A percentile compares a stretch with the other conserved stretches of the same genome.
phyloP scores from a whole-genome alignment of 306 rosid species.

The Vicia villosa region DNA sequence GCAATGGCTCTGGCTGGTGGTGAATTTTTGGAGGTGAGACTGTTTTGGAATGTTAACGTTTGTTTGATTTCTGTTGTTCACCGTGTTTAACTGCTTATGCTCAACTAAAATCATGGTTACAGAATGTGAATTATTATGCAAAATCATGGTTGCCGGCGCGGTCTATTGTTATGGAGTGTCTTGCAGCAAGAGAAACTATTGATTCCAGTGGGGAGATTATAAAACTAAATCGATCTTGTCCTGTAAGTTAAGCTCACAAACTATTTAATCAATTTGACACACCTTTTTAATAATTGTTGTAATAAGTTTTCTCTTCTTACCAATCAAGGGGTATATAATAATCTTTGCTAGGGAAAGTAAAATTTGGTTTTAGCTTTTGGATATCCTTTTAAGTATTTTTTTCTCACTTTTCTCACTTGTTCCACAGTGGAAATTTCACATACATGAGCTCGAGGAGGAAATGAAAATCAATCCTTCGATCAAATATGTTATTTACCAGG shows the following conservation, averaged over 20 bases:
- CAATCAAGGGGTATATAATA: neutral
- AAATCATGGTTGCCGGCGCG: slow-evolving; percentile 63
- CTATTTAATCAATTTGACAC: neutral
- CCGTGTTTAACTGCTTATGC: neutral
- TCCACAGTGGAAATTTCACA: slow-evolving; percentile 62
- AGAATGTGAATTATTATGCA: slow-evolving; percentile 51
- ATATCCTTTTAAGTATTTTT: slow-evolving; percentile 1
- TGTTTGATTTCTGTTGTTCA: neutral
- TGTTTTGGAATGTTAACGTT: neutral
- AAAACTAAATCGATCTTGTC: slow-evolving; percentile 50
- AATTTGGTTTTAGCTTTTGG: slow-evolving; percentile 27
- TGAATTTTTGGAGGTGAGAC: slow-evolving; percentile 56
- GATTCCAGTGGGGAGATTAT: slow-evolving; percentile 60
- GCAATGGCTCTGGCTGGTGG: slow-evolving; percentile 61
- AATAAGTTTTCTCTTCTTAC: slow-evolving; percentile 6
- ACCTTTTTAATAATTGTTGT: neutral
- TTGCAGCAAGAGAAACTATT: slow-evolving; percentile 49
- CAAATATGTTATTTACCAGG: slow-evolving; percentile 62
- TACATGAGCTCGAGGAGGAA: slow-evolving; percentile 69
- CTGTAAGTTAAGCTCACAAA: slow-evolving; percentile 56
- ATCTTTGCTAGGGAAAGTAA: slow-evolving; percentile 5
- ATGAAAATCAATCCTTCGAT: slow-evolving; percentile 57
- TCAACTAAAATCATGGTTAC: slow-evolving; percentile 18
- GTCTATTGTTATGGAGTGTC: slow-evolving; percentile 52
- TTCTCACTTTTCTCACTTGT: slow-evolving; percentile 31